Base-by-base conservation (phyloP, 306 rosid species). In the Hylodesmum podocarpum region DNA sequence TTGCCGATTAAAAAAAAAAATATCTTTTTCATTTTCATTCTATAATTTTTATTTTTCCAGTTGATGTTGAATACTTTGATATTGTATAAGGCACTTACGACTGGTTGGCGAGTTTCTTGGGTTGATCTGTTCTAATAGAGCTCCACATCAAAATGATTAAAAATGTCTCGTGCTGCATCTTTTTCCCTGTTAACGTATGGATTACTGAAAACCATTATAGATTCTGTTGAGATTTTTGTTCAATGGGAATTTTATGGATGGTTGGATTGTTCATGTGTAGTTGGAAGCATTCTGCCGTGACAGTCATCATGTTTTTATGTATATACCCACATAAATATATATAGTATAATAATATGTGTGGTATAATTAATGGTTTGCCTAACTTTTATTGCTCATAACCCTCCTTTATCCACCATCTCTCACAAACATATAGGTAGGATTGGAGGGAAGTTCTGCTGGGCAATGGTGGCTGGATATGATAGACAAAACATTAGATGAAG, bases 381-480 rank as follows among this genome's bases (percentile, higher is more conserved):
- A 58, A 51, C 46, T 67, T 37, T 75, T 85, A 18, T 34, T 49
- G 24, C 73, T 75, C 65, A 58, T 59, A 39, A 43, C 63, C 73
- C 74, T 69, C 57, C 64, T 40, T 62, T 78, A 16, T 76, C 78
- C 59, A 49, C 72, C 51, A 6, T 70, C 80, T 66, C 63, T 55
- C 61, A 62, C 37, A 78, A 80, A 63, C 49, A 74, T 84, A 83
- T 82, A 95, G 98, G 98, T 95, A 68, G 98, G 98, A 49, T 89
- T 92, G 44, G 98, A 95, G 88, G 98, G 98, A 62, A 95, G 97
- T 87, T 88, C 98, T 62, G 93, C 70, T 68, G 98, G 98, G 85
- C 96, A 92, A 68, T 95, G 93, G 98, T 95, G 98, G 98, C 84
- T 95, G 86, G 97, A 92, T 77, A 87, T 95, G 96, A 95, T 95